Evolutionary conservation across 2,329 filamentous ascomycete species (phyloP).

Genomic region (Emmonsiellopsis sp.): DNA sequence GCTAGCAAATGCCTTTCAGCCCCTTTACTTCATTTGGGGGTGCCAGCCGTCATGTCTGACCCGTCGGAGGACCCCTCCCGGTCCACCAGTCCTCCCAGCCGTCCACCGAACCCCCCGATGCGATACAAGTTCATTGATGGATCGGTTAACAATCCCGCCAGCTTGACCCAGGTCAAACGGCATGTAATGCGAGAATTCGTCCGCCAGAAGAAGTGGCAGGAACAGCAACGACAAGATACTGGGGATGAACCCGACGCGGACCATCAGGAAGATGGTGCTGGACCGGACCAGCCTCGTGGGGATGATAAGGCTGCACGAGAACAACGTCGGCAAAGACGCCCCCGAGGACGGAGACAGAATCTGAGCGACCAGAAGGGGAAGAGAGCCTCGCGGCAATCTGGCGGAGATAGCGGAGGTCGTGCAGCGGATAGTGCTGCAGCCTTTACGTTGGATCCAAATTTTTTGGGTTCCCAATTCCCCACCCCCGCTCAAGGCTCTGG

Average conservation of each 20-base stretch:
- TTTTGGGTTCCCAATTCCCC: neutral
- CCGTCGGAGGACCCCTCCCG: neutral
- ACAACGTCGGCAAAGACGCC: neutral
- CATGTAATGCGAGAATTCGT: conserved; percentile 38
- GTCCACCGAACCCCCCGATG: conserved; percentile 8
- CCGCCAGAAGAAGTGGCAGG: conserved; percentile 24
- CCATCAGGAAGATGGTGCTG: neutral
- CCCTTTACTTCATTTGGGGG: neutral
- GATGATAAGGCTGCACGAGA: neutral
- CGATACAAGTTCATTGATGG: conserved; percentile 35
- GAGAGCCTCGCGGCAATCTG: too few relatives aligned
- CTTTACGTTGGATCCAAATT: neutral
- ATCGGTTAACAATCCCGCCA: conserved; percentile 26
- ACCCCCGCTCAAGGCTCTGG: too few relatives aligned
- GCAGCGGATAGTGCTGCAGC: neutral
- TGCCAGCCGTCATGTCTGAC: conserved; percentile 10
- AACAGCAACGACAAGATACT: neutral
- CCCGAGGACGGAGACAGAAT: neutral
- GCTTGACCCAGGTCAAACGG: conserved; percentile 32
- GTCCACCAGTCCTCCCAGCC: neutral
- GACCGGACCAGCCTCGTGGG: neutral
- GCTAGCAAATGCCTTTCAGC: neutral
- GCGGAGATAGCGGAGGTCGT: neutral
- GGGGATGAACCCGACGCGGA: neutral
- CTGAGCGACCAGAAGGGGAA: neutral